These are phyloP conservation scores for Lachancea sp. DNA, from an alignment of 805 yeast species.

Conservation along the genomic window DNA sequence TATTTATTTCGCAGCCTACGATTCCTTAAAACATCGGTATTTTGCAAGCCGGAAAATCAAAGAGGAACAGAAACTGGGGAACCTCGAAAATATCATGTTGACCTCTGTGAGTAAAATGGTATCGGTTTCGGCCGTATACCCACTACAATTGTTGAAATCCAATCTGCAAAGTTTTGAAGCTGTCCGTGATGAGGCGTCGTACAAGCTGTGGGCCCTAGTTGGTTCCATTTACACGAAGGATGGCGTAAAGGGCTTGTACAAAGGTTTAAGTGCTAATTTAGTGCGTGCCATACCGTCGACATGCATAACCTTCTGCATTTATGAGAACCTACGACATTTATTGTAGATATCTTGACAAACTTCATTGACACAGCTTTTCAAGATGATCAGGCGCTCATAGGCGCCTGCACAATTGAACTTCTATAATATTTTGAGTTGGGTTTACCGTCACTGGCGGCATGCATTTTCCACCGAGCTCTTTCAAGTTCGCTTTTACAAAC, in stretches of 20 bases:
- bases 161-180: constrained; percentile 55
- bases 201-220: constrained; percentile 32
- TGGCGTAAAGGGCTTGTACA: constrained; percentile 68
- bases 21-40: constrained; percentile 51
- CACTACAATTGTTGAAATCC: constrained; percentile 74
- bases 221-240: constrained; percentile 39
- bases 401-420: too few relatives aligned
- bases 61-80: constrained; percentile 32
- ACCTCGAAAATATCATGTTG: constrained; percentile 54
- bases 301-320: constrained; percentile 79
- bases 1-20: constrained; percentile 80
- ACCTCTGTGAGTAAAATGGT: constrained; percentile 64
- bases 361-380: too few relatives aligned
- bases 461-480: too few relatives aligned
- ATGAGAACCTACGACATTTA: constrained; percentile 51
- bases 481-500: too few relatives aligned
- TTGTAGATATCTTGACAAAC: constrained; percentile 7
- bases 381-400: too few relatives aligned
- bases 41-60: constrained; percentile 15
- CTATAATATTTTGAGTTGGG: too few relatives aligned
- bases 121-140: constrained; percentile 67
- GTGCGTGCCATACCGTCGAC: constrained; percentile 88
- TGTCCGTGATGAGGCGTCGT: constrained; percentile 11
- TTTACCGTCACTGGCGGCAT: too few relatives aligned
- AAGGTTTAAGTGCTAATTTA: constrained; percentile 74